Base-by-base conservation (phyloP, 192 early-diverging fungal genomes). In the Gigaspora rosea region DNA sequence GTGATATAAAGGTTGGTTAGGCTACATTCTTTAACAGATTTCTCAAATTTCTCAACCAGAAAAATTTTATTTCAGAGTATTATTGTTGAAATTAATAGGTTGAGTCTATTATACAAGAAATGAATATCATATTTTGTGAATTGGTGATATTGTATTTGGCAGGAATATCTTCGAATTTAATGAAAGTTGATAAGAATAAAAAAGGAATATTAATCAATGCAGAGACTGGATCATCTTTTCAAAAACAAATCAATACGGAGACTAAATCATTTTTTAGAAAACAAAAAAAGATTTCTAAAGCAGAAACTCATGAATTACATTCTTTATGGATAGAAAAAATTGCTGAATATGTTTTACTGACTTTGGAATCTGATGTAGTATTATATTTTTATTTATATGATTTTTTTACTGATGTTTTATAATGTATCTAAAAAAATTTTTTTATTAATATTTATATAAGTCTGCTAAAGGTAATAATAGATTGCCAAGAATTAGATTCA, bases 91-190 rank as follows among this genome's bases (percentile, higher is more conserved):
- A 64, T 32, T 72, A 3, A 64, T 75, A 92, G 91, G 86, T 87
- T 4, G 84, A 89, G 27, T 52, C 72, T 8, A 69, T 84, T 10
- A 70, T 91, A 36, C 85, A 86, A 78, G 88, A 90, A 47, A 93
- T 92, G 92, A 93, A 92, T 64, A 89, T 90, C 20, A 85, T 86
- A 12, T 85, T 89, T 36, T 91, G 92, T 67, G 91, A 93, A 76
- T 68, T 92, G 49, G 85, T 87, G 3, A 88, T 90, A 1, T 76
- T 90, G 15, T 91, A 88, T 57, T 52, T 91, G 50, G 62, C 88
- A 51, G 83, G 78, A 13, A 47, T 27, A 54, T 41, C 41, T 8
- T 75, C 59, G 4, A 62, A 51, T 13, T 80, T 73, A 22, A 71
- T 75, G 16, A 78, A 83, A 15, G 78, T 78, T 32, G 79, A 41